phyloP scores from a whole-genome alignment of 306 rosid species.

The Cucurbita ficifolia region DNA sequence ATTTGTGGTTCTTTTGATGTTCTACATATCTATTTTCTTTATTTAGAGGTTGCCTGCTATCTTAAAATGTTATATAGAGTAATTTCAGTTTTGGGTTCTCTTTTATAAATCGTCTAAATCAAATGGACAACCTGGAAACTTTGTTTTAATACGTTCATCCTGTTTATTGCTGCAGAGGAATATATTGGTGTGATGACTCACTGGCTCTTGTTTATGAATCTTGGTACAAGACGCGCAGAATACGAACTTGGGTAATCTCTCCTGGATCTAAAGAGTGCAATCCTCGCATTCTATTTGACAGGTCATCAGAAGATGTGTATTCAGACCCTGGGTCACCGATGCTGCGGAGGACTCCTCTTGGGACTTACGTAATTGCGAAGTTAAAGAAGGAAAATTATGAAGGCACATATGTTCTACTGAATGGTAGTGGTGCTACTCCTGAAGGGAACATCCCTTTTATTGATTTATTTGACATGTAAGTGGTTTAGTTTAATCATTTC shows the following conservation, averaged over 20 bases:
- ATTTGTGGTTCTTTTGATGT: too few species aligned
- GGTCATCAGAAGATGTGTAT: conserved; percentile 95
- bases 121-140: neutral
- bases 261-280: conserved; percentile 56
- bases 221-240: conserved; percentile 81
- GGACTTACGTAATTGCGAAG: conserved; percentile 70
- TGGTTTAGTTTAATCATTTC: conserved; percentile 6
- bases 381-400: conserved; percentile 53
- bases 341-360: conserved; percentile 75
- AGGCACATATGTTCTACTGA: conserved; percentile 49
- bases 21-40: too few species aligned
- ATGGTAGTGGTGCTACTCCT: conserved; percentile 88
- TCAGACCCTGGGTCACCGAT: conserved; percentile 98
- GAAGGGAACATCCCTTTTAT: conserved; percentile 94
- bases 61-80: too few species aligned
- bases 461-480: conserved; percentile 92
- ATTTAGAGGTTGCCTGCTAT: too few species aligned
- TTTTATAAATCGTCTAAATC: neutral
- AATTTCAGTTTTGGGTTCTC: neutral
- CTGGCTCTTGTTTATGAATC: conserved; percentile 89
- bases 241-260: conserved; percentile 73
- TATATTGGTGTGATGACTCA: conserved; percentile 89
- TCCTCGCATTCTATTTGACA: conserved; percentile 74
- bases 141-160: neutral
- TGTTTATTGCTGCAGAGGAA: conserved; percentile 48